These are phyloP conservation scores for Kluyveromyces lactis DNA, from an alignment of 805 yeast species.

Conservation along the genomic window DNA sequence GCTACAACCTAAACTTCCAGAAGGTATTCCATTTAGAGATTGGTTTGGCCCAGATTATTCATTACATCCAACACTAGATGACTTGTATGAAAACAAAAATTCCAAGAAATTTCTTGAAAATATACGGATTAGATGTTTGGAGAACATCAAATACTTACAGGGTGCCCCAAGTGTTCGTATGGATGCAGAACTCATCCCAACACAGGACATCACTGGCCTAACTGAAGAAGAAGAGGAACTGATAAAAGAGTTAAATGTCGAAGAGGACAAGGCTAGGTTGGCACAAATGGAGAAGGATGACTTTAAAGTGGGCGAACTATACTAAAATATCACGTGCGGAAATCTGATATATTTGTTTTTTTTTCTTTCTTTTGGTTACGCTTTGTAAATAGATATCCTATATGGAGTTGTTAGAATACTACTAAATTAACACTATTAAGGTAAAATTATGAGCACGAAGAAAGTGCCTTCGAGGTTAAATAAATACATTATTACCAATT, in stretches of 20 bases:
- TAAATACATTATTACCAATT: too few species aligned
- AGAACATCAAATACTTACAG: slow-evolving; percentile 70
- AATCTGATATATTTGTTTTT: too few species aligned
- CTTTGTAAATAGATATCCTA: too few species aligned
- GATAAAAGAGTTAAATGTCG: slow-evolving; percentile 28
- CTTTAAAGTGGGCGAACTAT: slow-evolving; percentile 29
- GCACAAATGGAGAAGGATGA: slow-evolving; percentile 34
- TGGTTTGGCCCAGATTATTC: slow-evolving; percentile 90
- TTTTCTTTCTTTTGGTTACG: too few species aligned
- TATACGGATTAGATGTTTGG: slow-evolving; percentile 65
- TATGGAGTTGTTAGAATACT: too few species aligned
- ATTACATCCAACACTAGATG: slow-evolving; percentile 76
- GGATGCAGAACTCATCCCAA: slow-evolving; percentile 77
- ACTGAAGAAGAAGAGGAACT: slow-evolving; percentile 36
- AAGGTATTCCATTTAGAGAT: slow-evolving; percentile 62
- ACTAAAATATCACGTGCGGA: too few species aligned
- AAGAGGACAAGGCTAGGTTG: slow-evolving; percentile 28
- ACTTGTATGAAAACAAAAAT: slow-evolving; percentile 78
- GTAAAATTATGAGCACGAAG: too few species aligned
- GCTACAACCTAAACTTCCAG: slow-evolving; percentile 69
- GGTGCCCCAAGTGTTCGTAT: slow-evolving; percentile 94
- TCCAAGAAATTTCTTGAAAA: slow-evolving; percentile 75
- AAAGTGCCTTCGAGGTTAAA: too few species aligned
- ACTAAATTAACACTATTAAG: too few species aligned
- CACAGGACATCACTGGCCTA: slow-evolving; percentile 33